Base-by-base conservation (phyloP, 2,329 filamentous ascomycete species). In the Cryphonectria parasitica region DNA sequence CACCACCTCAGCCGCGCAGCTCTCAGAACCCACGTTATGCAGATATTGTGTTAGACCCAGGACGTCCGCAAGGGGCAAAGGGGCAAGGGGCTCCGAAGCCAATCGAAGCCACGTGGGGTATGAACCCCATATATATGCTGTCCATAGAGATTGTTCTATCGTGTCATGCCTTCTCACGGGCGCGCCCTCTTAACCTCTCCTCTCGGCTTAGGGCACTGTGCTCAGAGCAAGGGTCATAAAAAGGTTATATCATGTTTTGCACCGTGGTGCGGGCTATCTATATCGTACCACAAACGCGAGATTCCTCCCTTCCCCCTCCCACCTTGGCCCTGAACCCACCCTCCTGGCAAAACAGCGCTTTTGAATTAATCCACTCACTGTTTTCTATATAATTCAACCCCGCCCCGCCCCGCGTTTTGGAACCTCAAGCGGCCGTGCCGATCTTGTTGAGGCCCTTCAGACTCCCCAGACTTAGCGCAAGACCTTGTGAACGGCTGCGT, bases 401-500 rank as follows among this genome's bases (percentile, higher is more conserved):
- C 36, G 1, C 15, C 49, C 62, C 49, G n/a, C n/a, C n/a, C n/a
- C n/a, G n/a, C 19, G 3, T 11, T 7, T 22, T 64, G 34, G 28
- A 49, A 39, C 34, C 36, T 75, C 71, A 81, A 67, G 80, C 81
- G 43, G 79, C 77, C 43, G 83, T 83, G 70, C 87, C 88, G 76
- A 91, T 90, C 83, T 95, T 96, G 84, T 95, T 97, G 73, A 99
- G 84, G 1, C 96, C 96, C 84, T 98, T 99, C 77, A 99, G 85
- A 65, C 94, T 97, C 43, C 96, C 96, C 74, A 99, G 85, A 83
- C 95, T 98, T 76, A 99, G 85, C 15, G 96, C 96, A 78, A 99
- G 85, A 64, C 96, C 96, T 84, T 99, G 96, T 52, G 94, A 97
- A 79, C 96, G 92, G 85, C 95, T 98, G 83, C 96, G 91, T 88